These are phyloP conservation scores for Ephemerocybe angulata DNA, from an alignment of 768 basidiomycete species.

Conservation along the genomic window DNA sequence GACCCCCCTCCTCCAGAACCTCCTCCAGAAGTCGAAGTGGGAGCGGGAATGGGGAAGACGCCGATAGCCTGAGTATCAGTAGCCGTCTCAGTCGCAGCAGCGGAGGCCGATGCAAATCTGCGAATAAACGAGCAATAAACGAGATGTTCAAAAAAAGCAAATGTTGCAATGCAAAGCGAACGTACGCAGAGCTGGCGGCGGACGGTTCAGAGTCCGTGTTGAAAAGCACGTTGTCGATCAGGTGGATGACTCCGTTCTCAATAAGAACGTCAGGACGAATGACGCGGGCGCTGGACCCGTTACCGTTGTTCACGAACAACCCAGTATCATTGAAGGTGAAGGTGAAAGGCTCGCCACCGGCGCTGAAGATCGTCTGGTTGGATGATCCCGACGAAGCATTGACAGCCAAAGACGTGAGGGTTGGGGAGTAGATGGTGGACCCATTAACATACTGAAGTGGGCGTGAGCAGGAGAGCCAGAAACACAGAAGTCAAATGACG, in stretches of 20 bases:
- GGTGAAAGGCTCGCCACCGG: constrained; percentile 51
- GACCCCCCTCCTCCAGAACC: neutral
- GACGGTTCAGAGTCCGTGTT: constrained; percentile 37
- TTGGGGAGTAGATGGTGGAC: constrained; percentile 58
- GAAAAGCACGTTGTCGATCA: constrained; percentile 52
- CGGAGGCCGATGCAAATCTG: constrained; percentile 45
- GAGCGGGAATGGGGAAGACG: neutral
- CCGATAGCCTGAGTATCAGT: constrained; percentile 43
- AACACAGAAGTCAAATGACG: neutral
- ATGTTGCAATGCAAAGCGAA: too few species aligned
- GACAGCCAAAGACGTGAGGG: constrained; percentile 26
- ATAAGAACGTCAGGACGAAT: constrained; percentile 56
- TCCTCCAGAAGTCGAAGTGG: neutral
- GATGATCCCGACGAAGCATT: constrained; percentile 13
- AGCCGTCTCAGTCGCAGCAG: constrained; percentile 35
- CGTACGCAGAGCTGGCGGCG: constrained; percentile 52
- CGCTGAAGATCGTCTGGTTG: constrained; percentile 41
- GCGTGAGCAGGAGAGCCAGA: neutral
- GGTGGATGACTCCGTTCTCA: constrained; percentile 67
- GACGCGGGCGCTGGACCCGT: constrained; percentile 36
- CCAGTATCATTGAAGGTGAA: constrained; percentile 57
- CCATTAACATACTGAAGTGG: constrained; percentile 60
- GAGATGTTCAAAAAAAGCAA: neutral
- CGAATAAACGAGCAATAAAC: neutral
- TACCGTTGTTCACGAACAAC: constrained; percentile 44